Conservation (phyloP, 2,329 filamentous ascomycete genomes). For the Exutisphaerella laricina region DNA sequence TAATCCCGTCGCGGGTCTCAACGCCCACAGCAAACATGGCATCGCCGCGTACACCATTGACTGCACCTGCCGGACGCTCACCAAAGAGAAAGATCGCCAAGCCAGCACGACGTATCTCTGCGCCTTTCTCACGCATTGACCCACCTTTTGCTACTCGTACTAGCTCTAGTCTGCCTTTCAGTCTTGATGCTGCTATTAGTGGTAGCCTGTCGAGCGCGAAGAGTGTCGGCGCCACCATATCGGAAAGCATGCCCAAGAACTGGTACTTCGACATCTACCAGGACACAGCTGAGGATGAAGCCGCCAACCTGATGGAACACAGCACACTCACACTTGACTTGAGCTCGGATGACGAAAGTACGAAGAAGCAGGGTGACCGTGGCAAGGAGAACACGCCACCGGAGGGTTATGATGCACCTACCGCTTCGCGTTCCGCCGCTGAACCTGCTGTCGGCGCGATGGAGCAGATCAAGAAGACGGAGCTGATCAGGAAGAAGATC, state of each 20-base stretch:
- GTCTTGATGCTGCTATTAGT: conserved; percentile 75
- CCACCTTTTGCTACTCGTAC: conserved; percentile 56
- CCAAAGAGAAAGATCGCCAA: conserved; percentile 63
- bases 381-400: conserved; percentile 96
- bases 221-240: conserved; percentile 46
- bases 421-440: conserved; percentile 16
- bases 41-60: conserved; percentile 39
- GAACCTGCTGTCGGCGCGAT: conserved; percentile 8
- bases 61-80: conserved; percentile 73
- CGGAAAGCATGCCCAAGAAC: conserved; percentile 52
- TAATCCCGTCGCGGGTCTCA: conserved; percentile 22
- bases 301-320: conserved; percentile 90
- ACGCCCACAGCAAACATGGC: conserved; percentile 38
- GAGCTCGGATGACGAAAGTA: conserved; percentile 75
- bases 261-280: conserved; percentile 97
- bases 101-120: conserved; percentile 57
- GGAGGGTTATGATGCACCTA: conserved; percentile 36
- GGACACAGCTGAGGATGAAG: conserved; percentile 82
- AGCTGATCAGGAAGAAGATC: conserved; percentile 29
- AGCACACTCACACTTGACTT: conserved; percentile 82
- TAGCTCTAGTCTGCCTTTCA: conserved; percentile 60
- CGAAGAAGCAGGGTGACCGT: conserved; percentile 50
- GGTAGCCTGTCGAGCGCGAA: conserved; percentile 59
- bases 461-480: conserved; percentile 22
- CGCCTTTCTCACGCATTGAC: conserved; percentile 63